These are phyloP conservation scores for Atalantia buxifolia DNA, from an alignment of 345 rosid species.

Conservation along the genomic window DNA sequence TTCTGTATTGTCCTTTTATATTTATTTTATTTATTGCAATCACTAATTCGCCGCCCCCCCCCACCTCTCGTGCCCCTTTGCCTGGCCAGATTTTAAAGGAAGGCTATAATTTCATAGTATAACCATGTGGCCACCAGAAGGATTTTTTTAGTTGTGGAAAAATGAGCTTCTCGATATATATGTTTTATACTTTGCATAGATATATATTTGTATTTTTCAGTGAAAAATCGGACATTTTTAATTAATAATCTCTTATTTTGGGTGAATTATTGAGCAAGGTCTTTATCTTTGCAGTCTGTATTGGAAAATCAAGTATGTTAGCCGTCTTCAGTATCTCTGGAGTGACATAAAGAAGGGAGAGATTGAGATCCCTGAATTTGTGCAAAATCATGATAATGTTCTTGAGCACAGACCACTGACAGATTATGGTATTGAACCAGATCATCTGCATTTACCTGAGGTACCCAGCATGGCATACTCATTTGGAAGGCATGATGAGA, in stretches of 20 bases:
- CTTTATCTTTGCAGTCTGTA: conserved; percentile 46
- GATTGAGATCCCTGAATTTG: conserved; percentile 86
- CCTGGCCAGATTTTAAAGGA: not conserved
- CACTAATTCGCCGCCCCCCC: too few species aligned
- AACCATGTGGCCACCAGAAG: not conserved
- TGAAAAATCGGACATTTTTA: not conserved
- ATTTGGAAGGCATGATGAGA: conserved; percentile 56
- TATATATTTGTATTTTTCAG: not conserved
- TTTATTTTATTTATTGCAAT: too few species aligned
- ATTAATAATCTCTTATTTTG: conserved; percentile 5
- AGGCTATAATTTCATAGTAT: not conserved
- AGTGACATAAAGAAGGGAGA: conserved; percentile 76
- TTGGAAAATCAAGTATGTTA: conserved; percentile 89
- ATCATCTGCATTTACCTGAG: conserved; percentile 61
- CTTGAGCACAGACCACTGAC: conserved; percentile 89
- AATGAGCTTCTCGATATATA: not conserved
- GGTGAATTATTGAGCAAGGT: not conserved
- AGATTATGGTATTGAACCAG: conserved; percentile 94
- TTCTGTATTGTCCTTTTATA: not conserved
- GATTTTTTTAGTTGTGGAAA: not conserved
- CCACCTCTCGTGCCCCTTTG: not conserved
- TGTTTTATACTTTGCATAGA: not conserved
- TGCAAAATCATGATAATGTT: conserved; percentile 63
- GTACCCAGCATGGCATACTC: conserved; percentile 52
- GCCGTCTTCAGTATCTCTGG: conserved; percentile 89